Conservation (phyloP, 345 rosid species). For the Tarenaya hassleriana region DNA sequence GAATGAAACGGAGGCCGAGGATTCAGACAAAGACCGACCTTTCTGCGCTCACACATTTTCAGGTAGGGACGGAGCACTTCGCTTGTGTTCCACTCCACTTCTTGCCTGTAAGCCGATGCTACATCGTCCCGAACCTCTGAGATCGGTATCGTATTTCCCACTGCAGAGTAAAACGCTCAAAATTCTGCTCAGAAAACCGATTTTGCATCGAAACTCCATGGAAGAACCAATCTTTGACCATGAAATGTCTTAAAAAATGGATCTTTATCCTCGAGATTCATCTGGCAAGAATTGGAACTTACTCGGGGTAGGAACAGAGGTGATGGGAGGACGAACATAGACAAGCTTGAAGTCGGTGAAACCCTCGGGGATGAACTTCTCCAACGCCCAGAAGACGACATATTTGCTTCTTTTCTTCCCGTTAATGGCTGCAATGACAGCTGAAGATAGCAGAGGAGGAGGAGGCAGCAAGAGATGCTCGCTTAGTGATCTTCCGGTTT, state of each 20-base stretch:
- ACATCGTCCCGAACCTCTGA: conserved; percentile 71
- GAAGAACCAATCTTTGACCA: not conserved
- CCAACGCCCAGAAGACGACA: conserved; percentile 45
- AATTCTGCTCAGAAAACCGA: not conserved
- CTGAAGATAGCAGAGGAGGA: conserved; percentile 28
- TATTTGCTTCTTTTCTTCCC: conserved; percentile 58
- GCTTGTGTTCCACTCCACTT: conserved; percentile 50
- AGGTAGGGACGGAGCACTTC: conserved; percentile 61
- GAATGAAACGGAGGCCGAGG: not conserved
- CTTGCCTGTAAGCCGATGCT: conserved; percentile 69
- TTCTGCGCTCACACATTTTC: conserved; percentile 53
- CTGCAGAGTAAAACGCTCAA: conserved; percentile 21
- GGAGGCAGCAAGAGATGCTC: conserved; percentile 32
- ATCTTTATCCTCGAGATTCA: not conserved
- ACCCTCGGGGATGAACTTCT: conserved; percentile 49
- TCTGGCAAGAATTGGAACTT: conserved; percentile 24
- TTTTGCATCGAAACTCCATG: not conserved
- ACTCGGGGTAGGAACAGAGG: conserved; percentile 77
- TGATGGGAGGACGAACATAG: conserved; percentile 56
- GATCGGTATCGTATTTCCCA: conserved; percentile 68
- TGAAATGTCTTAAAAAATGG: not conserved
- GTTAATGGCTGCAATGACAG: conserved; percentile 58
- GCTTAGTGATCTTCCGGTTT: conserved; percentile 11
- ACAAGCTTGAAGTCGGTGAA: conserved; percentile 51
- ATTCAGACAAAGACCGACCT: conserved; percentile 47